A percentile compares a stretch with the other conserved stretches of the same genome.
These are phyloP conservation scores for Suhomyces prunicola DNA, from an alignment of 805 yeast genomes.

Conservation along the genomic window DNA sequence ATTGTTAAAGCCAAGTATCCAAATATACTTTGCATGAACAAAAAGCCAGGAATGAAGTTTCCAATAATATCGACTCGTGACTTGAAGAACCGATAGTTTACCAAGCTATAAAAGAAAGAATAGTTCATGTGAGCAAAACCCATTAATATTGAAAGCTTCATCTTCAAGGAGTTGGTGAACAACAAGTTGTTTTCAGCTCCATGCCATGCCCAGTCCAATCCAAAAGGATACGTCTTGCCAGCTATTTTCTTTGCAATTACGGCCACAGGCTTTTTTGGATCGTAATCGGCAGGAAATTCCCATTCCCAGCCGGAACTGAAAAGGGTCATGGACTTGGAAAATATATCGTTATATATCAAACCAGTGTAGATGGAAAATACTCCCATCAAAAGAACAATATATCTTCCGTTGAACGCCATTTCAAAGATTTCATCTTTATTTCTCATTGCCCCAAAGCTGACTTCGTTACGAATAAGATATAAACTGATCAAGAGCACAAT, in stretches of 20 bases:
- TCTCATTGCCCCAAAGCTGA: conserved; percentile 59
- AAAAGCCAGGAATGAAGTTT: conserved; percentile 88
- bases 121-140: conserved; percentile 95
- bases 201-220: conserved; percentile 95
- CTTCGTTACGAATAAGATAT: conserved; percentile 70
- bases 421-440: conserved; percentile 87
- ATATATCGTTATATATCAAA: conserved; percentile 85
- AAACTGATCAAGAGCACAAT: conserved; percentile 73
- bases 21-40: conserved; percentile 95
- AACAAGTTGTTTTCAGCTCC: conserved; percentile 89
- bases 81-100: conserved; percentile 67
- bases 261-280: conserved; percentile 54
- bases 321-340: conserved; percentile 85
- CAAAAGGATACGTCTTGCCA: conserved; percentile 63
- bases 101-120: conserved; percentile 79
- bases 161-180: conserved; percentile 93
- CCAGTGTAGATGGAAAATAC: conserved; percentile 95
- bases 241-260: conserved; percentile 66
- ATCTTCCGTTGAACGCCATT: conserved; percentile 94
- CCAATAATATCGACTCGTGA: conserved; percentile 82
- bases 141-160: conserved; percentile 93
- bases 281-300: conserved; percentile 61
- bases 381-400: conserved; percentile 90
- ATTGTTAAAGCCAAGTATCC: conserved; percentile 87
- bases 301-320: conserved; percentile 92